Evolutionary conservation across 2,329 filamentous ascomycete species (phyloP).

Genomic region (Leptographium flavum): DNA sequence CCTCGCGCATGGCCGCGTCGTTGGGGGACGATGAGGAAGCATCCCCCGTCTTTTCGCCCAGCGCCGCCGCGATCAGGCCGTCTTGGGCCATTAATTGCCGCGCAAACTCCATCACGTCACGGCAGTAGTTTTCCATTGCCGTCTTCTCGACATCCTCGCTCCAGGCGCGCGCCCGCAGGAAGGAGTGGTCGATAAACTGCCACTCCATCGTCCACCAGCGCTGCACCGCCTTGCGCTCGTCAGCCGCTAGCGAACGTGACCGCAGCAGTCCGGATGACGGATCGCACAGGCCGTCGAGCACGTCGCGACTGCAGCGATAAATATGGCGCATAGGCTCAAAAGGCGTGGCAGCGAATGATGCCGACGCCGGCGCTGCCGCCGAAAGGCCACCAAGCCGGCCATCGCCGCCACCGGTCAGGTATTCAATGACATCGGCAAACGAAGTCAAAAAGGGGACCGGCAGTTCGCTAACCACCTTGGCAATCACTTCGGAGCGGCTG

Average conservation of each 20-base stretch:
- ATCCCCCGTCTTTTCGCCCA: too few species aligned
- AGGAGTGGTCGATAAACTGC: constrained; percentile 67
- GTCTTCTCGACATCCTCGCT: constrained; percentile 54
- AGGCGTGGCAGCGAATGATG: constrained; percentile 19
- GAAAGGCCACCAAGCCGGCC: background rate
- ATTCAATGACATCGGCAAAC: constrained; percentile 26
- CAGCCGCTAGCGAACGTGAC: constrained; percentile 38
- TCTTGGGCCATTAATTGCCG: constrained; percentile 76
- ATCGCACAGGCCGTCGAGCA: constrained; percentile 42
- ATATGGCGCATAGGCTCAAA: constrained; percentile 45
- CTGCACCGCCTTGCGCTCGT: constrained; percentile 52
- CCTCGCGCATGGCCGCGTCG: constrained; percentile 21
- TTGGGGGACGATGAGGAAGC: constrained; percentile 8
- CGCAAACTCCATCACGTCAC: constrained; percentile 89
- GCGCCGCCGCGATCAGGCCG: constrained; percentile 62
- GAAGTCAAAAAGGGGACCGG: constrained; percentile 29
- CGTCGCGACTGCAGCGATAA: constrained; percentile 41
- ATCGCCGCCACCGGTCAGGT: constrained; percentile 20
- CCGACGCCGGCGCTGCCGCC: constrained; percentile 9
- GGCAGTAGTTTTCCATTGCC: constrained; percentile 81
- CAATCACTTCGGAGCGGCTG: constrained; percentile 33
- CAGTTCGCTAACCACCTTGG: constrained; percentile 28
- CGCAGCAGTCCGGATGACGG: constrained; percentile 40
- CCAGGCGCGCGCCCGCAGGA: constrained; percentile 74
- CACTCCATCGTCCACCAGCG: constrained; percentile 78